Base-by-base conservation (phyloP, 495 filamentous ascomycete genomes). In the Xanthoparmelia taractica region DNA sequence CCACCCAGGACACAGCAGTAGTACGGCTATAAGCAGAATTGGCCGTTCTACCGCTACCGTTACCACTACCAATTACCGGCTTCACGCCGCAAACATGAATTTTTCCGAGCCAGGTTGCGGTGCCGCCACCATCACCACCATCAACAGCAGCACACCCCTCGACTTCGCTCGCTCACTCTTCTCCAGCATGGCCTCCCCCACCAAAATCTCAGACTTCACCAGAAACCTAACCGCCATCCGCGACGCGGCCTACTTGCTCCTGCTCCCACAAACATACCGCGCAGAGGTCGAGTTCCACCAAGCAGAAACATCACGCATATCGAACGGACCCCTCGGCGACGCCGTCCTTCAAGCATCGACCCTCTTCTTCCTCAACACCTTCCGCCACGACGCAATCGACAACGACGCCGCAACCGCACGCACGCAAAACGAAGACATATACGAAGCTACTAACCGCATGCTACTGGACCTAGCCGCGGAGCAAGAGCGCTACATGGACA, bases 31-130 rank as follows among this genome's bases (percentile, higher is more conserved):
- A n/a, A n/a, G n/a, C n/a, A n/a, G n/a, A n/a, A n/a, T n/a, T n/a
- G n/a, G n/a, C n/a, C n/a, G n/a, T n/a, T n/a, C n/a, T n/a, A n/a
- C n/a, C n/a, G n/a, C n/a, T 40, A 58, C 4, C 56, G 4, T 17
- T 29, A 58, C 38, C 36, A 41, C 6, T 10, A 40, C 56, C 34
- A 29, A 20, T 5, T 18, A 27, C 57, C 57, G 40, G 25, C 10
- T 25, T 58, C 57, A 17, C 12, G 45, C 38, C 57, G 25, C 57
- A 18, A 45, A 18, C 25, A 59, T 59, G 38, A 33, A 59, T 38
- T 45, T 33, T 38, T 59, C 57, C 20, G n/a, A 25, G 36, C 57
- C 57, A 41, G 37, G 38, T n/a, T 43, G 37, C 27, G 57, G n/a
- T n/a, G n/a, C 50, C 50, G 6, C 13, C 15, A 33, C 37, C 15